Percentiles rank a stretch among this genome's conserved stretches.
Conservation (phyloP, 345 rosid genomes). For the Eucalyptus viminalis region DNA sequence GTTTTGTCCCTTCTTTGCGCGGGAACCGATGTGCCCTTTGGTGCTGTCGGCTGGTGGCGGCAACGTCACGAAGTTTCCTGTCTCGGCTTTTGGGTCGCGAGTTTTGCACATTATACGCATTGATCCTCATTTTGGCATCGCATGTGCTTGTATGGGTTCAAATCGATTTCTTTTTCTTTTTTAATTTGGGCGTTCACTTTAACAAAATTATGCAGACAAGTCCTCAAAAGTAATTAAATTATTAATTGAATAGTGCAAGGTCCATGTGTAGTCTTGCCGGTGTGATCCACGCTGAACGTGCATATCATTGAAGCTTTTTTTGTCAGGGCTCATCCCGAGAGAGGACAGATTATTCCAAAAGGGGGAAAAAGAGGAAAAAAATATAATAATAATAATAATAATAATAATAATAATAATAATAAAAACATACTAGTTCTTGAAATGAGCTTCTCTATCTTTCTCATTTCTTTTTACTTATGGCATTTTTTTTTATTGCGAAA, state of each 20-base stretch:
- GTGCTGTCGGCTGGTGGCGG: background rate
- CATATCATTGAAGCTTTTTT: background rate
- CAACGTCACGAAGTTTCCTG: background rate
- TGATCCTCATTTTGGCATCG: background rate
- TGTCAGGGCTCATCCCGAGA: background rate
- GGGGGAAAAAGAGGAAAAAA: rapidly evolving
- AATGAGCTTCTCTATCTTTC: background rate
- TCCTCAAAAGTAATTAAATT: background rate
- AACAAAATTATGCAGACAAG: no score
- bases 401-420: no score
- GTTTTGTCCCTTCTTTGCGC: background rate
- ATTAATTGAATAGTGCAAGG: background rate
- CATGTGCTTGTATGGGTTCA: background rate
- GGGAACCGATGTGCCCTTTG: background rate
- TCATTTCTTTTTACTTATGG: background rate
- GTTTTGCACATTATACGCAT: background rate
- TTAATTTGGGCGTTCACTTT: background rate
- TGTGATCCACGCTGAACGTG: background rate
- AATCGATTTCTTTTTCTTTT: background rate
- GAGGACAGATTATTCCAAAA: background rate
- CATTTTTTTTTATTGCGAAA: no score
- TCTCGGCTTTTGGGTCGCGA: background rate
- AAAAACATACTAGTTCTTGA: background rate
- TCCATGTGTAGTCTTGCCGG: background rate
- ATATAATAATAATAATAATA: background rate